Conservation (phyloP, 2,329 filamentous ascomycete genomes). For the Hymenoscyphus occultus region DNA sequence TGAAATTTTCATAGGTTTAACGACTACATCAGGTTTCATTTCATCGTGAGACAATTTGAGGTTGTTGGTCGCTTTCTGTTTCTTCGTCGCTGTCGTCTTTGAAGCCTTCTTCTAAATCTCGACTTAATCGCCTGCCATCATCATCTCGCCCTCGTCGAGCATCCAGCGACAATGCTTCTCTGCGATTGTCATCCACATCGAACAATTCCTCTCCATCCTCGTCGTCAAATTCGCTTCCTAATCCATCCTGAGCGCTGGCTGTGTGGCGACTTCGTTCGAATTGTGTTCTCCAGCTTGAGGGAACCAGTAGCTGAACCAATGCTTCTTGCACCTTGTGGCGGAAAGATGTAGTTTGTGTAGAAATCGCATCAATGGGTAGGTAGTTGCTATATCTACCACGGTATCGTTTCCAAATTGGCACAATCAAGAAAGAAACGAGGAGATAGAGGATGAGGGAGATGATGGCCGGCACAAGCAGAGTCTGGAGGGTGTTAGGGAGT, state of each 20-base stretch:
- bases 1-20: background rate
- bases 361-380: conserved; percentile 64
- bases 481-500: conserved; percentile 45
- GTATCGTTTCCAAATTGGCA: conserved; percentile 69
- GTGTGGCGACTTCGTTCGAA: conserved; percentile 42
- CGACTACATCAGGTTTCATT: background rate
- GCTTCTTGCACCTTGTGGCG: conserved; percentile 49
- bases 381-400: conserved; percentile 71
- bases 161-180: conserved; percentile 41
- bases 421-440: conserved; percentile 58
- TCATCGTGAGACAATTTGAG: conserved; percentile 10
- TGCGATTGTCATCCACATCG: conserved; percentile 49
- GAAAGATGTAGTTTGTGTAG: conserved; percentile 53
- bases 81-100: conserved; percentile 70
- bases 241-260: conserved; percentile 40
- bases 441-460: conserved; percentile 70
- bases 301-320: conserved; percentile 42
- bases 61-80: conserved; percentile 5
- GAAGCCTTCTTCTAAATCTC: conserved; percentile 76
- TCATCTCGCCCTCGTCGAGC: conserved; percentile 39
- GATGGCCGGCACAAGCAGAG: conserved; percentile 65
- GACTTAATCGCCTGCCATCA: conserved; percentile 64
- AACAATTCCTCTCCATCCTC: conserved; percentile 70
- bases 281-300: conserved; percentile 49
- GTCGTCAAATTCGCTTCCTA: conserved; percentile 53